A percentile compares a stretch with the other conserved stretches of the same genome.
Conservation (phyloP, 306 rosid genomes). For the Luffa aegyptiaca region DNA sequence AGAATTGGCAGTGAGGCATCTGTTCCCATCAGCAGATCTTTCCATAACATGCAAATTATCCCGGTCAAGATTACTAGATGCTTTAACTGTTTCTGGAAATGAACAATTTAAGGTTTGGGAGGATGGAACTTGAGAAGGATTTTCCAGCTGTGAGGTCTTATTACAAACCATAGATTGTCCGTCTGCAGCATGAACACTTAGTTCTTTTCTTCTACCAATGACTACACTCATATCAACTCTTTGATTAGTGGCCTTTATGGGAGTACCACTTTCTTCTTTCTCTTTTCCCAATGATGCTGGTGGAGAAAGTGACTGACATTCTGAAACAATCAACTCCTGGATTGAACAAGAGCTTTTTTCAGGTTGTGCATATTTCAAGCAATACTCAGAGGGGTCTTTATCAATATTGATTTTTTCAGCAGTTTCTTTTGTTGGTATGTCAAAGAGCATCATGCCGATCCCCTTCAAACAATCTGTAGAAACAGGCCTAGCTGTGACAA, state of each 20-base stretch:
- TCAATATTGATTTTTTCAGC: constrained; percentile 22
- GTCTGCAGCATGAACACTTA: constrained; percentile 23
- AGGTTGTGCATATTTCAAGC: constrained; percentile 25
- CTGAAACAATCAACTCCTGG: constrained; percentile 18
- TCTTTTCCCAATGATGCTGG: constrained; percentile 22
- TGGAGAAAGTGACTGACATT: constrained; percentile 17
- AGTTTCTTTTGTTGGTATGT: constrained; percentile 24
- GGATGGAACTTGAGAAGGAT: constrained; percentile 15
- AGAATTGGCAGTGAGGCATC: constrained; percentile 27
- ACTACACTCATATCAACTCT: constrained; percentile 25
- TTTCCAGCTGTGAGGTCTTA: constrained; percentile 10
- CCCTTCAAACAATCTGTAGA: constrained; percentile 24
- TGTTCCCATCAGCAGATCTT: constrained; percentile 19
- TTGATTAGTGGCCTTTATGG: constrained; percentile 22
- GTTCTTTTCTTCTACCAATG: constrained; percentile 20
- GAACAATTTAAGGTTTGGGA: not conserved
- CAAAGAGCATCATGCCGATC: constrained; percentile 17
- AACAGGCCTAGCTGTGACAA: constrained; percentile 16
- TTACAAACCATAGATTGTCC: constrained; percentile 14
- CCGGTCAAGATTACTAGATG: constrained; percentile 30
- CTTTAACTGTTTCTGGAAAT: constrained; percentile 23
- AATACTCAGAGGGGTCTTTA: constrained; percentile 20
- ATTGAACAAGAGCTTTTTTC: constrained; percentile 20
- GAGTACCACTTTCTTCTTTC: constrained; percentile 23
- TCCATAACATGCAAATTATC: constrained; percentile 27